These are phyloP conservation scores for Colletotrichum camelliae DNA, from an alignment of 2,329 filamentous ascomycete species.

Conservation along the genomic window DNA sequence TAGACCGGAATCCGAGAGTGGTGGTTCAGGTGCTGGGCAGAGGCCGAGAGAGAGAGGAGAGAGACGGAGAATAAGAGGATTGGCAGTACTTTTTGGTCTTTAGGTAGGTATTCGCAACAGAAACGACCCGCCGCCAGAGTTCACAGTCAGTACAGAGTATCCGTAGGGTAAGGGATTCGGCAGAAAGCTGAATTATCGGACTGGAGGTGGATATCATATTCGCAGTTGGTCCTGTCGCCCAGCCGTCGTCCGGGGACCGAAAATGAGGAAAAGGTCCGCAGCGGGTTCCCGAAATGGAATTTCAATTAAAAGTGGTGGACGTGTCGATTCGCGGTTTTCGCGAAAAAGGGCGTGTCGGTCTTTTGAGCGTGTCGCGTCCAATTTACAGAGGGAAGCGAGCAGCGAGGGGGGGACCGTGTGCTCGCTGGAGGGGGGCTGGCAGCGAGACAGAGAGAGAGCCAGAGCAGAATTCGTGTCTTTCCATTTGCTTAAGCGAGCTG, in stretches of 20 bases:
- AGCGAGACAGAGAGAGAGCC: background rate
- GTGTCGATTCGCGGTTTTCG: slow-evolving; percentile 48
- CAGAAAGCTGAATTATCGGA: background rate
- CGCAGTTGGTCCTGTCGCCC: background rate
- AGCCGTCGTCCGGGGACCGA: slow-evolving; percentile 7
- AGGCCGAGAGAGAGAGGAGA: background rate
- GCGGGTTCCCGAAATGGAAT: slow-evolving; percentile 14
- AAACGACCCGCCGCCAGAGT: background rate
- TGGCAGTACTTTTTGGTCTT: background rate
- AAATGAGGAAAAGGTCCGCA: slow-evolving; percentile 1
- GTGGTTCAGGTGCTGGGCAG: background rate
- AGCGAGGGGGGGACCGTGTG: background rate
- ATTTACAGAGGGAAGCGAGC: background rate
- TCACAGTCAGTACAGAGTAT: background rate
- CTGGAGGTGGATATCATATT: background rate
- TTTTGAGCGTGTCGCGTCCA: slow-evolving; percentile 30
- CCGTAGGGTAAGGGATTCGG: background rate
- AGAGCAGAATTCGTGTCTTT: background rate
- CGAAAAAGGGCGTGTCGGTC: slow-evolving; percentile 31
- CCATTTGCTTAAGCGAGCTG: background rate
- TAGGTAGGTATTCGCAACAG: background rate
- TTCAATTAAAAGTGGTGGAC: slow-evolving; percentile 32
- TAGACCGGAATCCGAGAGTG: background rate
- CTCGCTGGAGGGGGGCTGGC: background rate
- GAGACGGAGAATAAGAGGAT: background rate